phyloP scores from a whole-genome alignment of 2,329 filamentous ascomycete species.

The Emergomyces pasteurianus region DNA sequence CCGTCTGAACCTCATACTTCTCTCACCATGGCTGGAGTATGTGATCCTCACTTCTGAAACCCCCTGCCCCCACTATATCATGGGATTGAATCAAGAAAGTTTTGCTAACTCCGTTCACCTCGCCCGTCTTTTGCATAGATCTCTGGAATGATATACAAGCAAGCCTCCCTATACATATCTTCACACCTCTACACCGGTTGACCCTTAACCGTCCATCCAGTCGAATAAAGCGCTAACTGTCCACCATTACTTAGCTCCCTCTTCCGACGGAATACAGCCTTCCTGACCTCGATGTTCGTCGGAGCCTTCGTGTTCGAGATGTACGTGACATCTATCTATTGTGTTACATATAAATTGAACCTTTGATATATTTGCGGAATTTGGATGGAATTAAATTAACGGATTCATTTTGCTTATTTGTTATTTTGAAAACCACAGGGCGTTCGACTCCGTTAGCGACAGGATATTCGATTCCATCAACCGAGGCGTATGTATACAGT shows the following conservation, averaged over 20 bases:
- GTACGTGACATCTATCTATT: slow-evolving; percentile 44
- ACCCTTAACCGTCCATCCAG: slow-evolving; percentile 15
- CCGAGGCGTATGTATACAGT: slow-evolving; percentile 28
- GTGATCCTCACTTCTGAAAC: slow-evolving; percentile 15
- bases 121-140: slow-evolving; percentile 31
- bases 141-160: slow-evolving; percentile 48
- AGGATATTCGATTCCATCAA: slow-evolving; percentile 35
- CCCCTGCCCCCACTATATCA: background rate
- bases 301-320: slow-evolving; percentile 86
- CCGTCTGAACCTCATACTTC: slow-evolving; percentile 8
- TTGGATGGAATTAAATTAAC: background rate
- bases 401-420: background rate
- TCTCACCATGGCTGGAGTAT: slow-evolving; percentile 49
- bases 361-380: background rate
- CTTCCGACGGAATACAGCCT: slow-evolving; percentile 77
- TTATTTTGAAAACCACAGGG: background rate
- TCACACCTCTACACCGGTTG: background rate
- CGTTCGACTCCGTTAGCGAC: slow-evolving; percentile 48
- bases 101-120: slow-evolving; percentile 17
- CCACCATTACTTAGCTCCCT: slow-evolving; percentile 49
- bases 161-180: slow-evolving; percentile 23
- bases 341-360: background rate
- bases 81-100: slow-evolving; percentile 22
- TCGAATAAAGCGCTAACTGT: slow-evolving; percentile 10
- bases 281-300: slow-evolving; percentile 76